Percentiles rank a stretch among this genome's conserved stretches.
These are phyloP conservation scores for Fusarium protoensiforme DNA, from an alignment of 2,329 filamentous ascomycete species.

Conservation along the genomic window DNA sequence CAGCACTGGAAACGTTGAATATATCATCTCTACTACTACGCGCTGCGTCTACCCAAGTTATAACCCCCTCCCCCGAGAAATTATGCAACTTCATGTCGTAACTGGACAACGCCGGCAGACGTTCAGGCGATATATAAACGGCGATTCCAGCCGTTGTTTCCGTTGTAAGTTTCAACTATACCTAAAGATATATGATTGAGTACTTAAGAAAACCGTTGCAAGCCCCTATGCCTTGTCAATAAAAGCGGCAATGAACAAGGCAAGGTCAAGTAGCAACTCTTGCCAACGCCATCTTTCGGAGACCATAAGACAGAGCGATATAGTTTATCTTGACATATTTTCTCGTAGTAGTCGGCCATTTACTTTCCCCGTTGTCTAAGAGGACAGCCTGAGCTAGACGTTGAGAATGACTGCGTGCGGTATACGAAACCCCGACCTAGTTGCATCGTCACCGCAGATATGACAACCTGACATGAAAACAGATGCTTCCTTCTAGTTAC, in stretches of 20 bases:
- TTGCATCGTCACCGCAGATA: background rate
- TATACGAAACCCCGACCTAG: background rate
- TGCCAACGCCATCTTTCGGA: background rate
- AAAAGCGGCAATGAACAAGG: background rate
- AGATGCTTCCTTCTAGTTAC: fast-evolving
- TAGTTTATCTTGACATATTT: background rate
- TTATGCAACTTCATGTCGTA: background rate
- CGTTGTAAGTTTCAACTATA: background rate
- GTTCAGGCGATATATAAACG: background rate
- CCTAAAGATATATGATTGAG: background rate
- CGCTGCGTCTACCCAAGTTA: background rate
- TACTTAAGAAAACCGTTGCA: background rate
- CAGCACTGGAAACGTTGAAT: background rate
- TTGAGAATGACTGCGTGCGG: background rate
- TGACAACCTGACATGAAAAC: background rate
- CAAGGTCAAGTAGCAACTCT: background rate
- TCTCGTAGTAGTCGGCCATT: background rate
- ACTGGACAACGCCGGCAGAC: background rate
- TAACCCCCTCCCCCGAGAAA: background rate
- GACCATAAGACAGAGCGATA: background rate
- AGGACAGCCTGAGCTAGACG: background rate
- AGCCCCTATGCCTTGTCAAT: background rate
- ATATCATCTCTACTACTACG: background rate
- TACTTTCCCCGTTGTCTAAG: background rate
- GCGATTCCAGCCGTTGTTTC: fast-evolving